phyloP scores from a whole-genome alignment of 129 eudicot species.

The Helianthus tuberosus region DNA sequence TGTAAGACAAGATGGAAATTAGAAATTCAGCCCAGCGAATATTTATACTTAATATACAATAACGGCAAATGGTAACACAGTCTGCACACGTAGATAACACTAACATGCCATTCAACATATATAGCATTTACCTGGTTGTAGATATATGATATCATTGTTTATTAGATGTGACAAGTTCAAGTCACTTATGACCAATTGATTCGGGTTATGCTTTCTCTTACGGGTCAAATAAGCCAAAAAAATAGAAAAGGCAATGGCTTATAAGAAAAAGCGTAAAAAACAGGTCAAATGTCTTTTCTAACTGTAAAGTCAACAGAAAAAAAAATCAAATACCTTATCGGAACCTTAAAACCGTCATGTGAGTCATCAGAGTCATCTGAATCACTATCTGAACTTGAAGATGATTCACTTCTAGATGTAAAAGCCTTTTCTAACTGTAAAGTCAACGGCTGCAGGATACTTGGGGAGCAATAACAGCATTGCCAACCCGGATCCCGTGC shows the following conservation, averaged over 20 bases:
- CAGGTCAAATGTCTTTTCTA: too few species aligned
- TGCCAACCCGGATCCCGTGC: constrained; percentile 55
- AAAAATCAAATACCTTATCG: constrained; percentile 52
- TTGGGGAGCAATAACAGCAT: constrained; percentile 74
- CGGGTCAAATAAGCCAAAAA: not conserved
- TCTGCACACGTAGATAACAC: not conserved
- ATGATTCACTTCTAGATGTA: constrained; percentile 43
- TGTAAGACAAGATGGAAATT: constrained; percentile 19
- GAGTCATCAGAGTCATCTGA: constrained; percentile 63
- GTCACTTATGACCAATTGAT: not conserved
- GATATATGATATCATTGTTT: not conserved
- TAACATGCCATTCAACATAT: not conserved
- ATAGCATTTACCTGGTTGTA: too few species aligned
- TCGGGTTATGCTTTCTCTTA: constrained; percentile 1
- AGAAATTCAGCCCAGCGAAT: constrained; percentile 5
- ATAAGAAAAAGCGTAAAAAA: too few species aligned
- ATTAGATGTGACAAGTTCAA: not conserved
- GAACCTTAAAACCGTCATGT: constrained; percentile 33
- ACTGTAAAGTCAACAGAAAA: not conserved
- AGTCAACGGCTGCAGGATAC: constrained; percentile 54
- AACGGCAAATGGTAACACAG: not conserved
- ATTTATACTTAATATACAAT: constrained; percentile 1
- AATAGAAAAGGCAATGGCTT: too few species aligned
- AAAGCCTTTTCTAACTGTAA: constrained; percentile 54
- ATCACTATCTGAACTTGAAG: constrained; percentile 78